These are phyloP conservation scores for Pyricularia sp. DNA, from an alignment of 2,329 filamentous ascomycete species.

Conservation along the genomic window DNA sequence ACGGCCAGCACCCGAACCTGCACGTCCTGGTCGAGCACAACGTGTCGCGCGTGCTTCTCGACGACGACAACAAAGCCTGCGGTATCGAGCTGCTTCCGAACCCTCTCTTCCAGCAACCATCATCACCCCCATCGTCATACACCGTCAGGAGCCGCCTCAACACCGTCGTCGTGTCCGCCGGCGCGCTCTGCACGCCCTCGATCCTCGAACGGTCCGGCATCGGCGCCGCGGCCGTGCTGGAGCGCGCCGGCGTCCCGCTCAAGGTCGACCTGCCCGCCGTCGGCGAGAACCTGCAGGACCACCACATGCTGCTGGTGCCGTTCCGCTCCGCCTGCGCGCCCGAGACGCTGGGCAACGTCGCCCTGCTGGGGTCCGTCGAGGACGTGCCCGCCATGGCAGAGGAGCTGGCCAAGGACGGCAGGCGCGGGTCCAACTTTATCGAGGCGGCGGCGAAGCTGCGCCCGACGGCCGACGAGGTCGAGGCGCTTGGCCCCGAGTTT, in stretches of 20 bases:
- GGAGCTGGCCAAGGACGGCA: constrained; percentile 11
- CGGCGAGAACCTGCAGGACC: constrained; percentile 39
- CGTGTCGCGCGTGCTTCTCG: constrained; percentile 36
- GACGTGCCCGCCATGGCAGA: constrained; percentile 8
- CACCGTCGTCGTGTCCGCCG: constrained; percentile 42
- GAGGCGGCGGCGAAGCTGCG: constrained; percentile 41
- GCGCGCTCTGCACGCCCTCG: constrained; percentile 37
- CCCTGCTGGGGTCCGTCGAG: constrained; percentile 12
- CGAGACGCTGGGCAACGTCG: constrained; percentile 26
- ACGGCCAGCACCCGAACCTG: constrained; percentile 7
- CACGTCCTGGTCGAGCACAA: constrained; percentile 19
- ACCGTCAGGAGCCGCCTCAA: constrained; percentile 17
- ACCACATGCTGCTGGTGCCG: constrained; percentile 35
- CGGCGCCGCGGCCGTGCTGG: constrained; percentile 33
- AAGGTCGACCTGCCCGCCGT: constrained; percentile 38
- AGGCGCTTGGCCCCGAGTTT: constrained; percentile 35
- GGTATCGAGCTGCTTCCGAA: constrained; percentile 41
- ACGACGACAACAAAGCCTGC: constrained; percentile 33
- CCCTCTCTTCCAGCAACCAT: constrained; percentile 4
- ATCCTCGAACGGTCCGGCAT: constrained; percentile 52
- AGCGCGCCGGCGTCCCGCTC: constrained; percentile 29
- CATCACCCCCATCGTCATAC: neutral
- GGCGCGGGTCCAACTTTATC: constrained; percentile 41
- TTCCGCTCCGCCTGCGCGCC: constrained; percentile 31
- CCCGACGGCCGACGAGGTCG: constrained; percentile 36